These are phyloP conservation scores for Prosopis cineraria DNA, from an alignment of 306 rosid species.

Conservation along the genomic window DNA sequence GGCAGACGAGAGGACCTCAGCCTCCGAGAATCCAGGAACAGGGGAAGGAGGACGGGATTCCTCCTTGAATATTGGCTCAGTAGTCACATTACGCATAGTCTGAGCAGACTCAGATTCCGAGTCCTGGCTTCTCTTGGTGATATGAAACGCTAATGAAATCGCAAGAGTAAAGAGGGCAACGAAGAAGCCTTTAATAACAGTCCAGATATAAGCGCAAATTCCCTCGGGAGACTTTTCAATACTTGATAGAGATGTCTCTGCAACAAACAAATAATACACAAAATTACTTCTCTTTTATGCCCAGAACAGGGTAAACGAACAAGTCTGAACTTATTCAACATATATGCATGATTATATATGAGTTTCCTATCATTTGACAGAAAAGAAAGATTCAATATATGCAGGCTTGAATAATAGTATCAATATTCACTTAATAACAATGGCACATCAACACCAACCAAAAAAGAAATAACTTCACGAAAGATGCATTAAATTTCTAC, in stretches of 20 bases:
- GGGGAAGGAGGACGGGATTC: conserved; percentile 66
- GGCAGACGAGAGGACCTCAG: conserved; percentile 56
- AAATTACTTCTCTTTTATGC: conserved; percentile 20
- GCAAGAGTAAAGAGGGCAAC: conserved; percentile 49
- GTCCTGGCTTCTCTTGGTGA: conserved; percentile 38
- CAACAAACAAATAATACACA: conserved; percentile 32
- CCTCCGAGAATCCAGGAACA: conserved; percentile 43
- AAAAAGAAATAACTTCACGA: conserved; percentile 2
- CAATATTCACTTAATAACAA: conserved; percentile 7
- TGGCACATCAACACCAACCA: conserved; percentile 27
- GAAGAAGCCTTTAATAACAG: conserved; percentile 58
- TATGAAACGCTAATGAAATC: conserved; percentile 43
- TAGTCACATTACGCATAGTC: conserved; percentile 30
- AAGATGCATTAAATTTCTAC: conserved; percentile 44
- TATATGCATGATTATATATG: neutral
- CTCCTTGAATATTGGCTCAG: conserved; percentile 45
- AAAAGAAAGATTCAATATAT: neutral
- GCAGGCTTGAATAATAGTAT: neutral
- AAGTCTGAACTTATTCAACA: conserved; percentile 12
- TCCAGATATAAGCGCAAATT: conserved; percentile 44
- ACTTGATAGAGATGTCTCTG: conserved; percentile 52
- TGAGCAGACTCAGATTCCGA: conserved; percentile 36
- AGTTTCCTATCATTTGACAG: neutral
- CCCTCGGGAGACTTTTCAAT: conserved; percentile 37
- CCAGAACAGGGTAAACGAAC: conserved; percentile 18